phyloP scores from a whole-genome alignment of 345 rosid genomes.

The Aquilaria yunnanensis region DNA sequence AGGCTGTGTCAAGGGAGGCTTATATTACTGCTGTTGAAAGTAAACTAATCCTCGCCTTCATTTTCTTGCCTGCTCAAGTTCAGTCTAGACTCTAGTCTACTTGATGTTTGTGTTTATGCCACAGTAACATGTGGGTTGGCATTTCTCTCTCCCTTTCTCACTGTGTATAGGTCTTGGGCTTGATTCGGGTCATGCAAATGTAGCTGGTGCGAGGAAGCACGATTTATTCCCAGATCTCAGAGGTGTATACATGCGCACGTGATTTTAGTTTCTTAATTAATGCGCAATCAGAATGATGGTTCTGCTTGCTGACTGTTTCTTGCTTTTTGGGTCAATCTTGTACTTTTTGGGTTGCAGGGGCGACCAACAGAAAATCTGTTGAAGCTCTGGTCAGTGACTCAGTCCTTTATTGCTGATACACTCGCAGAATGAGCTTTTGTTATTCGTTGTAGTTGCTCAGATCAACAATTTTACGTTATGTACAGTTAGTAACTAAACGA shows the following conservation, averaged over 20 bases:
- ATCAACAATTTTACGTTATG: no score
- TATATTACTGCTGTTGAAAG: conserved; percentile 64
- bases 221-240: conserved; percentile 49
- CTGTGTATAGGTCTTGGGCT: conserved; percentile 34
- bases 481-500: not conserved
- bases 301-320: not conserved
- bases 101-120: not conserved
- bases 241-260: conserved; percentile 30
- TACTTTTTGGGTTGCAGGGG: conserved; percentile 40
- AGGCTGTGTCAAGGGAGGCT: conserved; percentile 74
- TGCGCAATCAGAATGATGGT: no score
- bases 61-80: not conserved
- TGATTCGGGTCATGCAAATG: conserved; percentile 44
- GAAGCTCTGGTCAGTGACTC: conserved; percentile 68
- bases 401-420: not conserved
- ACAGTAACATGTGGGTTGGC: not conserved
- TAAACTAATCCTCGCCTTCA: not conserved
- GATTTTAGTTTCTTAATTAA: no score
- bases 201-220: conserved; percentile 32
- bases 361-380: conserved; percentile 60
- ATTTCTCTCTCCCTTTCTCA: not conserved
- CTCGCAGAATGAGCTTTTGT: not conserved
- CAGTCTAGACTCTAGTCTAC: not conserved
- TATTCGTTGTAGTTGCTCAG: no score
- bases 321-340: not conserved